Evolutionary conservation across 495 filamentous ascomycete species (phyloP), one percentile per base, ranked within the genome.

Genomic region (Staphylotrichum tortipilum): DNA sequence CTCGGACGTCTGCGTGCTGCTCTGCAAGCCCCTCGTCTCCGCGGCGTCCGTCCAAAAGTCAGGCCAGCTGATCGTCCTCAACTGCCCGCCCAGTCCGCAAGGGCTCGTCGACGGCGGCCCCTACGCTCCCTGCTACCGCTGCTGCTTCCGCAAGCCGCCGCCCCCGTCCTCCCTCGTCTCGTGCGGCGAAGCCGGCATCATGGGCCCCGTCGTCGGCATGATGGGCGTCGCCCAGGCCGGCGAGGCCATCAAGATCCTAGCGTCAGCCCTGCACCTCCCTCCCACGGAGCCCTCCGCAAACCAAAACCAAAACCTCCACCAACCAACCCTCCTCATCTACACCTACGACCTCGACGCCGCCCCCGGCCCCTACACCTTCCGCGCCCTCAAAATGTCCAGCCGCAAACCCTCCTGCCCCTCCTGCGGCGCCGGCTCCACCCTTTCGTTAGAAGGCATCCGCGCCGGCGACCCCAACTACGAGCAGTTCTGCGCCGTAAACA

Each of bases 211-310:
- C 0, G 92, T 98, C 0, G 92, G 92, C 1, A 78, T 85, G 9
- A 95, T 98, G 90, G 92, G 92, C 4, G 83, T 95, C 3, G 67
- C 95, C 34, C 89, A 95, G 68, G 92, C 92, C 0, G 70, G 90
- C 28, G 89, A 96, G 66, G 81, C 89, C 7, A 84, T 98, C 59
- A 94, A 95, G 59, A 62, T 96, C 3, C 71, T 97, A 17, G 73
- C 76, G 0, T 59, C 68, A 0, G 65, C 58, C 14, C 55, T 72
- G 1, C 55, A 63, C 15, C 11, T 51, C 8, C 61, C 53, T 0
- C 29, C 45, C 53, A 12, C 47, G 26, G 21, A 45, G n/a, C n/a
- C n/a, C 44, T 3, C 47, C 12, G n/a, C 21, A 30, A 23, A 19
- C 22, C 11, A 11, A 23, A 46, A 55, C 11, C 26, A 33, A 33